Base-by-base conservation (phyloP, 345 rosid species). In the Aquilaria yunnanensis region DNA sequence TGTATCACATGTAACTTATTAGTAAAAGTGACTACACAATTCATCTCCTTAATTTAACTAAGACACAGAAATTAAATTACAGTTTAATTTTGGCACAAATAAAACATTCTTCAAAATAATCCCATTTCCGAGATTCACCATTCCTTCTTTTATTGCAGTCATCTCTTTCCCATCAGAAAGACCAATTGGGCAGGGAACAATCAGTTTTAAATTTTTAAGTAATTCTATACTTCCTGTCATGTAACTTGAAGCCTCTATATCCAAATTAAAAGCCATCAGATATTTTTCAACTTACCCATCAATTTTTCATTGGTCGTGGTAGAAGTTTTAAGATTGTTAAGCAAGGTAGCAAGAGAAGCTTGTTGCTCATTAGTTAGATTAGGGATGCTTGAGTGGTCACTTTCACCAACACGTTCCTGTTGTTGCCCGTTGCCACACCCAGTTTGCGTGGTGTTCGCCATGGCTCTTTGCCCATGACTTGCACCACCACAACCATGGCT, bases 1-100 rank as follows among this genome's bases (percentile, higher is more conserved):
- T 72, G 63, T 32, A 69, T 30, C 0, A 69, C 59, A 62, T 61
- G 68, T 0, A 54, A 12, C 10, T 14, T 62, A 1, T 45, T 16
- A 66, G 68, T 56, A 2, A 73, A 32, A 6, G 14, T 34, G 6
- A 73, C 34, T 0, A 50, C 37, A 0, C 33, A 23, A 57, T 65
- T 55, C 5, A 9, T 2, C 0, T 73, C 66, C 0, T 8, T 9
- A 32, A 31, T 16, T 2, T 0, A 69, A 12, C 6, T 70, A 62
- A 0, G 72, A 65, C 0, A 65, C 23, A 0, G 4, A 70, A 0
- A 73, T 63, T 1, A 66, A 1, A 31, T 59, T 69, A 1, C 45
- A 63, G 0, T 13, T 5, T 11, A 67, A 46, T 1, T 53, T 37
- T 1, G 54, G 66, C 0, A 63, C 33, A 30, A 16, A 41, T 2